Base-by-base conservation (phyloP, 495 filamentous ascomycete species). In the Glonium stellatum region DNA sequence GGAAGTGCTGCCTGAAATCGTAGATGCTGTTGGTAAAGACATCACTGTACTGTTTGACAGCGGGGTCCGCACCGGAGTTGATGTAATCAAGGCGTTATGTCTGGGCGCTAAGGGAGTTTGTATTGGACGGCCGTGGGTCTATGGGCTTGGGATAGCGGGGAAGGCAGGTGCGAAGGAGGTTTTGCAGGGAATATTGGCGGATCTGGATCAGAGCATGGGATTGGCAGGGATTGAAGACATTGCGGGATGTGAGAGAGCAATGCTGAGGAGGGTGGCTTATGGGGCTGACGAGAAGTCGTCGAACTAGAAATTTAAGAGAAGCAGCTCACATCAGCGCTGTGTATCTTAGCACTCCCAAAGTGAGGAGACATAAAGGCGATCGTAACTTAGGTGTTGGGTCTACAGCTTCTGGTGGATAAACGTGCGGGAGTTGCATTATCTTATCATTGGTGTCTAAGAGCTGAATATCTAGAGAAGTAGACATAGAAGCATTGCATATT, bases 151-250 rank as follows among this genome's bases (percentile, higher is more conserved):
- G 1, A 76, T 82, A 36, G 75, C 73, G 41, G 83, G 83, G 11
- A 73, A 78, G 54, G 69, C 77, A 50, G 83, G 84, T 5, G 84
- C 78, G 11, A 69, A 82, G 0, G 83, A 87, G 73, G 82, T 87
- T 1, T 76, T 87, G 76, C 86, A 84, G 75, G 75, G 76, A 5
- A 69, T 87, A 46, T 61, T 88, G 49, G 83, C 83, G 0, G 84
- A 87, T 54, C 80, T 88, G 34, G 85, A 88, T 72, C 83, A 86
- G 37, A 55, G 84, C 54, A 82, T 87, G 80, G 80, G 77, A 41
- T 78, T 82, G n/a, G 82, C 76, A n/a, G 84, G 84, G 15, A 83
- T 81, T 63, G 13, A 44, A 18, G 39, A 44, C 13, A 18, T 11
- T 15, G 39, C 13, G 18, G 39, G 39, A 18, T 44, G 39, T 18